Evolutionary conservation across 140 eudicot species (phyloP), one percentile per base, ranked within the genome.

Genomic region (Senecio squalidus): DNA sequence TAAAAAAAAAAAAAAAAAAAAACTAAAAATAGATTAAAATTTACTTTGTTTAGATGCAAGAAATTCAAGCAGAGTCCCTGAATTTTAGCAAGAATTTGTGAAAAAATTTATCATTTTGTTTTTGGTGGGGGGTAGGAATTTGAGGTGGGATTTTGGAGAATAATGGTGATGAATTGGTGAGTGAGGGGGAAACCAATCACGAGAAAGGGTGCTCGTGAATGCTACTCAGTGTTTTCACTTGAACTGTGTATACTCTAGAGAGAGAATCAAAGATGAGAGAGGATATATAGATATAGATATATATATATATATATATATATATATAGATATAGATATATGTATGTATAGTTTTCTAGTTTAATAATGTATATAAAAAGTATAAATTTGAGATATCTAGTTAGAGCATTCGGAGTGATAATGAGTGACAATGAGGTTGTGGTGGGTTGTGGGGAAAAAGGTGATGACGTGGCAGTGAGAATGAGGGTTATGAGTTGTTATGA

Each of bases 171-270:
- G 41, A 36, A 8, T n/a, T 36, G 9, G 41, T 8, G 13, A 36
- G 2, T 9, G 9, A 14, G 54, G n/a, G n/a, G n/a, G n/a, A n/a
- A n/a, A 21, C 46, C 41, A 73, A 66, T 73, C 78, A 73, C 78
- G 71, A 57, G 78, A 73, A 57, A 66, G 44, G 38, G 43, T 57
- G 61, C 76, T 75, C 76, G 76, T 75, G 72, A 75, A 69, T 69
- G 63, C 56, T 57, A 67, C 60, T 41, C 71, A 67, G 74, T 59
- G 43, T 52, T 67, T 10, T 16, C 55, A 48, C 58, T 67, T 54
- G 52, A 55, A 26, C 76, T 68, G 56, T 57, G 62, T 68, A 52
- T 49, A 48, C n/a, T 50, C 43, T 26, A 66, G 58, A 58, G 27
- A 10, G 62, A 54, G 49, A 53, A 38, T 55, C 53, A 44, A 47